Evolutionary conservation across 2,329 filamentous ascomycete species (phyloP), one percentile per base, ranked within the genome.

Genomic region (Colletotrichum falcatum): DNA sequence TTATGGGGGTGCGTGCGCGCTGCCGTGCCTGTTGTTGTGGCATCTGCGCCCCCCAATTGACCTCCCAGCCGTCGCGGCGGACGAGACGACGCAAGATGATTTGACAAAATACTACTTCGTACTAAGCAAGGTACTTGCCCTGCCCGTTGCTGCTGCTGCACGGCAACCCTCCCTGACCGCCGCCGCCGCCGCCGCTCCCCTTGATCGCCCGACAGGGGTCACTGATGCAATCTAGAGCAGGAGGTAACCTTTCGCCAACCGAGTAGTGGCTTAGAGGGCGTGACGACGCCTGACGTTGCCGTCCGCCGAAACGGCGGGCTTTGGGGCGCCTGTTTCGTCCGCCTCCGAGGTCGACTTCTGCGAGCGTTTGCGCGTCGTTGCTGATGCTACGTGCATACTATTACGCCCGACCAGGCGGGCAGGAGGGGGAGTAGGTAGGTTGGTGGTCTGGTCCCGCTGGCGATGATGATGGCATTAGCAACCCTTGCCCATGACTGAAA

Each of bases 181-280:
- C n/a, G 58, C 37, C 53, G n/a, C n/a, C 7, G 30, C 30, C 30
- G 30, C 30, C 30, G 30, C 30, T 20, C 61, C 66, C 63, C 64
- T 23, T 46, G 63, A 58, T 53, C 64, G 59, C 55, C 56, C 28
- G 35, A 56, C 67, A 70, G 37, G 67, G 58, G 67, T 70, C 44
- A 54, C 35, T 51, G 67, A 23, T 61, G 28, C n/a, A 51, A 23
- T n/a, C 64, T 51, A 2, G 44, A n/a, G 42, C 8, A 46, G 42
- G 42, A 46, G 42, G 42, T 14, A 35, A 62, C 63, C 63, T 67
- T 70, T 70, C 18, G 51, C 53, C 37, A n/a, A n/a, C n/a, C n/a
- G n/a, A n/a, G n/a, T 18, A 65, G 66, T 70, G 67, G 67, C 67
- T 70, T 66, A 62, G 67, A 66, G 51, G 67, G 67, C 63, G 63